Base-by-base conservation (phyloP, 768 basidiomycete species). In the Calocybe cyanea region DNA sequence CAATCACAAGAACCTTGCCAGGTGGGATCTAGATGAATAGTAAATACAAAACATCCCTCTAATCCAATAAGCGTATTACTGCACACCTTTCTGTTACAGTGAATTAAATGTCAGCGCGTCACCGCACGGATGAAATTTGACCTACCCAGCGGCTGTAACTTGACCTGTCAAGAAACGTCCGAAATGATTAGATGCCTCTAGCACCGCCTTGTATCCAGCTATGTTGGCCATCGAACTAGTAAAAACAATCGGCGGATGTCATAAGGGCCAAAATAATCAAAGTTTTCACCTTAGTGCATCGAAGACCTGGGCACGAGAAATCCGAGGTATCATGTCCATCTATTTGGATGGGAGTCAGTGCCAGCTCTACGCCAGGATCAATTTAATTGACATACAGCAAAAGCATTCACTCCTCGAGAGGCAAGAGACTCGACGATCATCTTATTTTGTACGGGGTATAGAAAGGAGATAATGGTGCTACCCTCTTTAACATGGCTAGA, bases 261-360 rank as follows among this genome's bases (percentile, higher is more conserved):
- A 49, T n/a, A n/a, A n/a, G n/a, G n/a, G n/a, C n/a, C 25, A 44
- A 20, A 13, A 19, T 31, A 35, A 45, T 20, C 51, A 44, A 30
- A 36, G 45, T 36, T 35, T 63, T 52, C 43, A 86, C 88, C 87
- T 91, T 55, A 93, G 68, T 30, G 85, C 91, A 65, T 93, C 91
- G 53, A 92, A 93, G 17, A 86, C 86, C 63, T 93, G 91, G 36
- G 91, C 91, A 43, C 91, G 80, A 50, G 88, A 92, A 55, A 93
- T 92, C 46, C 91, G 79, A 55, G 91, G 91, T 70, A 93, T 90
- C 78, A 85, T 80, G 60, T 93, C 91, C 91, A 93, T 93, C 61
- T 75, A n/a, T 38, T 25, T 33, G 9, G 8, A 35, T 21, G 50
- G 9, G 15, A 2, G 14, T 15, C 32, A 7, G 24, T 34, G 31